Conservation (phyloP, 1,139 yeast genomes). For the Tardiomyces depauwii region DNA sequence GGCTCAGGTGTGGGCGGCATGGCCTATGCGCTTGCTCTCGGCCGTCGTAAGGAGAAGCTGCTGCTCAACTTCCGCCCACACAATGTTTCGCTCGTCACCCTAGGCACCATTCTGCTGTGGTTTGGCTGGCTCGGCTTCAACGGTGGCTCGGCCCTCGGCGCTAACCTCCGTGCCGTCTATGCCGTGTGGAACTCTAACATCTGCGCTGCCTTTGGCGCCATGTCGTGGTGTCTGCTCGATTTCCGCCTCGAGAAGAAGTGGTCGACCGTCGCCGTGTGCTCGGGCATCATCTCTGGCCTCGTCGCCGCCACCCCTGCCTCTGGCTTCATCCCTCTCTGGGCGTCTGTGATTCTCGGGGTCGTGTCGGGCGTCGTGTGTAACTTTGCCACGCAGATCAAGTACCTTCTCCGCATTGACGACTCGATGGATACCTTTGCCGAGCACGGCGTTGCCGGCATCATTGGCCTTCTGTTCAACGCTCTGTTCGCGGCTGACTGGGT, state of each 20-base stretch:
- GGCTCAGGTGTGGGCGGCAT: constrained; percentile 86
- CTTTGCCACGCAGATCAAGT: constrained; percentile 81
- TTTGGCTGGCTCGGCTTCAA: constrained; percentile 72
- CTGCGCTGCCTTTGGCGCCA: constrained; percentile 83
- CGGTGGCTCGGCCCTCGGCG: constrained; percentile 58
- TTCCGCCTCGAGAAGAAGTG: constrained; percentile 79
- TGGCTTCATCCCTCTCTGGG: constrained; percentile 87
- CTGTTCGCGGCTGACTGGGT: constrained; percentile 81
- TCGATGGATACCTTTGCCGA: constrained; percentile 93
- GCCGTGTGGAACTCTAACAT: constrained; percentile 89
- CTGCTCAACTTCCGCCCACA: constrained; percentile 91
- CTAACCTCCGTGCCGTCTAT: constrained; percentile 57
- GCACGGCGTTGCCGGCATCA: constrained; percentile 94
- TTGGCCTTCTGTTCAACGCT: constrained; percentile 82
- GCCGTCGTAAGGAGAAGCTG: constrained; percentile 71
- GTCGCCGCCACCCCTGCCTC: constrained; percentile 96
- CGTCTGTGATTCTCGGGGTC: constrained; percentile 75
- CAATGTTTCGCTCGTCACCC: constrained; percentile 74
- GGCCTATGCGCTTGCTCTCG: constrained; percentile 72
- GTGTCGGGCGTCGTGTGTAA: constrained; percentile 79
- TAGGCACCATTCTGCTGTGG: constrained; percentile 64
- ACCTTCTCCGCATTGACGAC: constrained; percentile 74
- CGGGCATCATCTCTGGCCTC: constrained; percentile 89
- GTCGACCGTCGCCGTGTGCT: constrained; percentile 92
- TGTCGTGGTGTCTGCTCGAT: constrained; percentile 88